phyloP scores from a whole-genome alignment of 1,284 basidiomycete species.

The Takashimella koratensis region DNA sequence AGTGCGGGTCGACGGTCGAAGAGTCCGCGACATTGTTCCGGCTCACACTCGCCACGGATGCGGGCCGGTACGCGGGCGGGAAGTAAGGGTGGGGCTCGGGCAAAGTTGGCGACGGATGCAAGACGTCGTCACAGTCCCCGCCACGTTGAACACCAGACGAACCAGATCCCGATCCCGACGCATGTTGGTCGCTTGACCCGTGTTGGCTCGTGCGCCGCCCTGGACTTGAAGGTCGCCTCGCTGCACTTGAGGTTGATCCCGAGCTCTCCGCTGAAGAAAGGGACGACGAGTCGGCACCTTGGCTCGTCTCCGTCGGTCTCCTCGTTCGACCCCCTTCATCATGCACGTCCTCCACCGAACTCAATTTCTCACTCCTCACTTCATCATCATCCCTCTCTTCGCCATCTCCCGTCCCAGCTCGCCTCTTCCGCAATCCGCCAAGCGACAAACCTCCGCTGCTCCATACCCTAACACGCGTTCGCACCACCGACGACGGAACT shows the following conservation, averaged over 20 bases:
- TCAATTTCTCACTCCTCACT: neutral
- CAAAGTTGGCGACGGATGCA: neutral
- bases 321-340: neutral
- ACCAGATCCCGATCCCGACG: neutral
- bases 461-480: constrained; percentile 38
- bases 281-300: neutral
- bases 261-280: neutral
- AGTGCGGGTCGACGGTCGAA: too few species aligned
- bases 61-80: constrained; percentile 46
- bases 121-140: neutral
- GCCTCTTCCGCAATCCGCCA: neutral
- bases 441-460: constrained; percentile 12
- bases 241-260: neutral
- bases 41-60: constrained; percentile 33
- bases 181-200: too few species aligned
- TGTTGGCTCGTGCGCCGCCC: too few species aligned
- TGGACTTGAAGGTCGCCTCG: neutral
- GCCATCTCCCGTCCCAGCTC: constrained; percentile 11
- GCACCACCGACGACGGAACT: constrained; percentile 23
- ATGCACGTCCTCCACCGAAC: neutral
- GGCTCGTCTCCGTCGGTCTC: neutral
- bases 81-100: constrained; percentile 19
- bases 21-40: neutral
- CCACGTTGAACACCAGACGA: neutral
- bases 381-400: constrained; percentile 5